These are phyloP conservation scores for Ogataea allantospora DNA, from an alignment of 805 yeast genomes.

Conservation along the genomic window DNA sequence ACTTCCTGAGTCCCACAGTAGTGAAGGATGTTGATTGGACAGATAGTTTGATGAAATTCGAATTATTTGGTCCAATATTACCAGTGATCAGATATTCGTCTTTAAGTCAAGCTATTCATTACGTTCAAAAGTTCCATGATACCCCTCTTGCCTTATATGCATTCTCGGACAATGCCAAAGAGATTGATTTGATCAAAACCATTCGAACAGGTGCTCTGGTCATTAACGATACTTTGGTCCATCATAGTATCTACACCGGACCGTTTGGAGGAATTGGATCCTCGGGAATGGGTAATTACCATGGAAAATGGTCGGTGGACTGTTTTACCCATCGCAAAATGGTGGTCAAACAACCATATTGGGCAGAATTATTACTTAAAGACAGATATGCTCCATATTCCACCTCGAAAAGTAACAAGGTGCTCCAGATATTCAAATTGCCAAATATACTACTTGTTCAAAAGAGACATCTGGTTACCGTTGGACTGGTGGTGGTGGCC, in stretches of 20 bases:
- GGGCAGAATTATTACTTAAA: conserved; percentile 58
- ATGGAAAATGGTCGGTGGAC: conserved; percentile 66
- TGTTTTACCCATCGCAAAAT: conserved; percentile 79
- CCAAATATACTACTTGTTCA: conserved; percentile 6
- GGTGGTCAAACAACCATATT: conserved; percentile 55
- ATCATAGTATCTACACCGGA: conserved; percentile 58
- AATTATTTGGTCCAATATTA: conserved; percentile 82
- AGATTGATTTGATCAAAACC: conserved; percentile 47
- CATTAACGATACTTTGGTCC: conserved; percentile 72
- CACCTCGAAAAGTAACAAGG: conserved; percentile 29
- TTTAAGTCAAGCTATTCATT: conserved; percentile 43
- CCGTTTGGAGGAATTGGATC: conserved; percentile 93
- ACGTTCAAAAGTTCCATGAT: conserved; percentile 53
- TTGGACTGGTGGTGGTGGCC: conserved; percentile 2
- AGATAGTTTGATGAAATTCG: conserved; percentile 72
- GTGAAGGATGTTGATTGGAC: conserved; percentile 59
- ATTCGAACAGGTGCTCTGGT: conserved; percentile 72
- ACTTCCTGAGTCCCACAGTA: conserved; percentile 71
- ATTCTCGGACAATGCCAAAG: conserved; percentile 49
- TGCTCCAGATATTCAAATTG: conserved; percentile 8
- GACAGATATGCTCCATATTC: conserved; percentile 66
- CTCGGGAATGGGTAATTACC: conserved; percentile 83
- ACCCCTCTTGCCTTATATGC: conserved; percentile 84
- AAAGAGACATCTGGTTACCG: conserved; percentile 3
- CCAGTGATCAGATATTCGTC: conserved; percentile 62